These are phyloP conservation scores for Stropharia rugosoannulata DNA, from an alignment of 768 basidiomycete species.

Conservation along the genomic window DNA sequence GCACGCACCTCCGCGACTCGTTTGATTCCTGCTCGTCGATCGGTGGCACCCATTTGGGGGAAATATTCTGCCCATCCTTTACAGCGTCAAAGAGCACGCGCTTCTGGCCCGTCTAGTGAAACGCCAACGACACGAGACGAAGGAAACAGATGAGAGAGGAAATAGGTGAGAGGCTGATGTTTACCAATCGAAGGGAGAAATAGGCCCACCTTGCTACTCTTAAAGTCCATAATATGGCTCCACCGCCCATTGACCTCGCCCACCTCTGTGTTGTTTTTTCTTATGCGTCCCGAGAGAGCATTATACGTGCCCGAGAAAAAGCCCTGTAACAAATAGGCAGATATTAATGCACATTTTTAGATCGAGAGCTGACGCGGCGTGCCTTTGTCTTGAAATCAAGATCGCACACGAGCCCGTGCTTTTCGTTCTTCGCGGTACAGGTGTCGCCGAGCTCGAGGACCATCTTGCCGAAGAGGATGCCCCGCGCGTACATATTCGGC, in stretches of 20 bases:
- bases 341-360: neutral
- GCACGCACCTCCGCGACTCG: slow-evolving; percentile 77
- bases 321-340: slow-evolving; percentile 49
- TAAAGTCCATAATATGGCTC: slow-evolving; percentile 89
- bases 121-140: neutral
- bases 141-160: neutral
- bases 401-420: slow-evolving; percentile 71
- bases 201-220: slow-evolving; percentile 55
- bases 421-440: slow-evolving; percentile 82
- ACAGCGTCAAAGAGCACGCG: slow-evolving; percentile 83
- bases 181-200: neutral
- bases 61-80: slow-evolving; percentile 70
- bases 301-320: slow-evolving; percentile 99
- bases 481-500: slow-evolving; percentile 97
- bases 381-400: slow-evolving; percentile 99
- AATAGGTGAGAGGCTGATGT: neutral
- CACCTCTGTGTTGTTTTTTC: slow-evolving; percentile 57
- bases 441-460: slow-evolving; percentile 93
- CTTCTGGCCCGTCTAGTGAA: slow-evolving; percentile 57
- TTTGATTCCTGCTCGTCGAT: slow-evolving; percentile 87
- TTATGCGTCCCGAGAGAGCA: slow-evolving; percentile 78
- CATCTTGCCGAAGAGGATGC: slow-evolving; percentile 91
- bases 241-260: slow-evolving; percentile 92
- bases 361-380: neutral
- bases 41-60: slow-evolving; percentile 81